Percentiles rank a stretch among this genome's conserved stretches.
phyloP scores from a whole-genome alignment of 2,329 filamentous ascomycete genomes.

The Penicillium expansum region DNA sequence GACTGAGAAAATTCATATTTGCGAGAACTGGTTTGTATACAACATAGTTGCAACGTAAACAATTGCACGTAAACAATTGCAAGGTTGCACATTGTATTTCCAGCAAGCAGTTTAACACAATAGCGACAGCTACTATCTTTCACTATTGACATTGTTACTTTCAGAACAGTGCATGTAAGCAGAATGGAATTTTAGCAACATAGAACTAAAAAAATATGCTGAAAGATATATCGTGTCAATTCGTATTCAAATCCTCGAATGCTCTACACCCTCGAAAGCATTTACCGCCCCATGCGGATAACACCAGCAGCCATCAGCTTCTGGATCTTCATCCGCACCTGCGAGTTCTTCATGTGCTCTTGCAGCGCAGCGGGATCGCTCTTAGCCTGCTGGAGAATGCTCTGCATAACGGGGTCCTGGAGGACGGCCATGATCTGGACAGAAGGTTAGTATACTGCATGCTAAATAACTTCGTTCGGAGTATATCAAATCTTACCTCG shows the following conservation, averaged over 20 bases:
- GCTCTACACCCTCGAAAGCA: not conserved
- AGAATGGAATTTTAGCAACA: conserved; percentile 9
- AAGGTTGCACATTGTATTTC: not conserved
- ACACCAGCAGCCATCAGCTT: conserved; percentile 92
- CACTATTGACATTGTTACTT: not conserved
- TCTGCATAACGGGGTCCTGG: conserved; percentile 96
- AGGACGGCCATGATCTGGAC: conserved; percentile 78
- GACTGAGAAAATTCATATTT: not conserved
- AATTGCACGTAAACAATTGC: not conserved
- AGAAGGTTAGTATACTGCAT: conserved; percentile 28
- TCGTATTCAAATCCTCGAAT: conserved; percentile 14
- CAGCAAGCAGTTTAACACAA: not conserved
- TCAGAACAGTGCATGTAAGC: not conserved
- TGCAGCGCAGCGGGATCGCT: conserved; percentile 85
- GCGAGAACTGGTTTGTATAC: not conserved
- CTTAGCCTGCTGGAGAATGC: conserved; percentile 94
- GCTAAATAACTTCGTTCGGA: not conserved
- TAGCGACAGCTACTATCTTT: not conserved
- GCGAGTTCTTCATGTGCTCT: conserved; percentile 95
- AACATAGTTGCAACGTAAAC: not conserved
- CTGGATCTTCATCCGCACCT: conserved; percentile 83
- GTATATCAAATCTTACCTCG: conserved; percentile 61
- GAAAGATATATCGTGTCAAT: conserved; percentile 23
- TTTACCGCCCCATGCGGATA: conserved; percentile 68
- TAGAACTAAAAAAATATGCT: conserved; percentile 11